These are phyloP conservation scores for Colletotrichum sp. DNA, from an alignment of 2,329 filamentous ascomycete species.

Conservation along the genomic window DNA sequence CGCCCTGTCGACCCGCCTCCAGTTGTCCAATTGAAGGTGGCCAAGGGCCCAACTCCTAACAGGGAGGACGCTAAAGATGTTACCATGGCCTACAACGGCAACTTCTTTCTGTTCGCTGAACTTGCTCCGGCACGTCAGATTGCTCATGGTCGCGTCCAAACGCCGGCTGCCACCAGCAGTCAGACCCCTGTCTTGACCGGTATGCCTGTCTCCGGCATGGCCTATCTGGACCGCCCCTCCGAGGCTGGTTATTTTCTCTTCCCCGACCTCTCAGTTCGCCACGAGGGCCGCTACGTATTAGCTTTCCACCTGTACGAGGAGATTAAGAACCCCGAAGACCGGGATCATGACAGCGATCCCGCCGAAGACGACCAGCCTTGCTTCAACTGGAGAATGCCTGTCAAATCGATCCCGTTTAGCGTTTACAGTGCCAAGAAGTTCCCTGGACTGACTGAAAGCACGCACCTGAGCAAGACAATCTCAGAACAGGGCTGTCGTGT, in stretches of 20 bases:
- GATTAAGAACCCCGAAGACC: constrained; percentile 83
- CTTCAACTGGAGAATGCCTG: constrained; percentile 86
- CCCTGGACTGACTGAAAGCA: constrained; percentile 90
- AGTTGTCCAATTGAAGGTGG: constrained; percentile 89
- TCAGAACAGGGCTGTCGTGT: constrained; percentile 97
- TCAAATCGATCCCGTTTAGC: constrained; percentile 85
- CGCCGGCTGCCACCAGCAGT: constrained; percentile 64
- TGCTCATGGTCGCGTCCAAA: constrained; percentile 77
- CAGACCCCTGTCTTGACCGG: constrained; percentile 82
- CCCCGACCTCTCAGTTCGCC: constrained; percentile 92
- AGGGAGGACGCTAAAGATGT: constrained; percentile 69
- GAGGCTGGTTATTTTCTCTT: constrained; percentile 95
- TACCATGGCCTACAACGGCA: constrained; percentile 92
- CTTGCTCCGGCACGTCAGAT: constrained; percentile 86
- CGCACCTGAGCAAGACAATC: constrained; percentile 84
- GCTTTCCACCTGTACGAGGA: constrained; percentile 95
- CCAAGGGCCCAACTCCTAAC: constrained; percentile 64
- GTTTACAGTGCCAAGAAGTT: constrained; percentile 99
- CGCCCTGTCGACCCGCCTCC: constrained; percentile 94
- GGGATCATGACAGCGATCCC: constrained; percentile 59
- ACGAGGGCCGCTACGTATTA: constrained; percentile 91
- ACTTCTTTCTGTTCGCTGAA: constrained; percentile 96
- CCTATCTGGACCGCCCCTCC: constrained; percentile 86
- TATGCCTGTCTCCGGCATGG: constrained; percentile 93
- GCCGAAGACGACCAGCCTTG: constrained; percentile 50